phyloP scores from a whole-genome alignment of 257 asterid species.

The Verbena officinalis region DNA sequence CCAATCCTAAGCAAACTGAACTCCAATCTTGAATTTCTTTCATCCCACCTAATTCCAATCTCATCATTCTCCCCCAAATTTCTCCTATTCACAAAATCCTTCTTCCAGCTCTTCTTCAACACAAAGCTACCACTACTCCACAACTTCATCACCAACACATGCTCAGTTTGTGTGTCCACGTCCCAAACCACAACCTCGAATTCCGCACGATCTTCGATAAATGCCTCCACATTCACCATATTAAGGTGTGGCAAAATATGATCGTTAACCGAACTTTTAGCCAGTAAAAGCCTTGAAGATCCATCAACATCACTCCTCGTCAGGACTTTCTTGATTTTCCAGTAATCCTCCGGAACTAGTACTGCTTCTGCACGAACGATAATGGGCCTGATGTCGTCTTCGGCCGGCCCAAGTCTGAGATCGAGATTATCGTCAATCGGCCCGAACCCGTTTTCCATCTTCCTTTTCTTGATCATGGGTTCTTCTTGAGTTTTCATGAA shows the following conservation, averaged over 20 bases:
- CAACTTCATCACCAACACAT: not conserved
- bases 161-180: not conserved
- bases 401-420: too few relatives aligned
- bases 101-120: not conserved
- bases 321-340: slow-evolving; percentile 13
- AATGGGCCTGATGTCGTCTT: not conserved
- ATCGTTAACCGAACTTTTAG: not conserved
- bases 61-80: not conserved
- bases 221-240: too few relatives aligned
- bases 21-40: not conserved
- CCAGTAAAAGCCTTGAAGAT: slow-evolving; percentile 22
- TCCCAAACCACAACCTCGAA: not conserved
- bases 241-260: not conserved
- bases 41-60: slow-evolving; percentile 20
- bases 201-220: not conserved
- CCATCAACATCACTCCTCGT: slow-evolving; percentile 5
- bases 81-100: slow-evolving; percentile 7
- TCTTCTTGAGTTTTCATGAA: too few relatives aligned
- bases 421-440: too few relatives aligned
- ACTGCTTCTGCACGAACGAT: too few relatives aligned
- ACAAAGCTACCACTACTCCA: slow-evolving; percentile 5
- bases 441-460: too few relatives aligned
- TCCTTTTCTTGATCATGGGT: too few relatives aligned
- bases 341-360: not conserved
- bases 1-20: not conserved